Conservation (phyloP, 306 rosid genomes). For the Hippophae rhamnoides region DNA sequence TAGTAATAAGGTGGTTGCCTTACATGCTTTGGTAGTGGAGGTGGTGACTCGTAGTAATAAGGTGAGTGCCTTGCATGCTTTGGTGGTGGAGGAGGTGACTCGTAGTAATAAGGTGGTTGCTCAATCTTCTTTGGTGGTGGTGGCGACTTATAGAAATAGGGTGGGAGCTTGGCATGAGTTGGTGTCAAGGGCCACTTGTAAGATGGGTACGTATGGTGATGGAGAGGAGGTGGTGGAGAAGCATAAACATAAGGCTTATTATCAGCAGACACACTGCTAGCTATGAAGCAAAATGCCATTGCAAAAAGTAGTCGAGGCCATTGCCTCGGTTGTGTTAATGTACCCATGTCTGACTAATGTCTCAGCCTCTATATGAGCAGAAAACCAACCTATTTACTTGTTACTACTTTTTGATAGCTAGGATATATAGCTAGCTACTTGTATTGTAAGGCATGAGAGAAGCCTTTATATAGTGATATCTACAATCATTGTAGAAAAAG, state of each 20-base stretch:
- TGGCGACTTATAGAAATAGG: not conserved
- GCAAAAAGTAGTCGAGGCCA: conserved; percentile 8
- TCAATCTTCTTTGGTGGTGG: not conserved
- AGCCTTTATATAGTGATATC: not conserved
- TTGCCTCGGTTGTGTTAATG: not conserved
- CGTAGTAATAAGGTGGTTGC: not conserved
- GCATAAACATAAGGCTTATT: not conserved
- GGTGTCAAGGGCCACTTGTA: too few relatives aligned
- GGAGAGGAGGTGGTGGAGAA: not conserved
- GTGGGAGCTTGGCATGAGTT: not conserved
- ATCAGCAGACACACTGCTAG: conserved; percentile 6
- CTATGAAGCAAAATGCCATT: conserved; percentile 9
- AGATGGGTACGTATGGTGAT: not conserved
- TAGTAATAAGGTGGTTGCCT: not conserved
- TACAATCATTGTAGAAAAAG: not conserved
- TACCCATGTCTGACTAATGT: conserved; percentile 1
- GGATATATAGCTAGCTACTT: not conserved
- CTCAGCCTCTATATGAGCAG: not conserved
- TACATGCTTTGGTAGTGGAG: not conserved
- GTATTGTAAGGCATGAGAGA: not conserved
- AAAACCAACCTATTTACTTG: not conserved
- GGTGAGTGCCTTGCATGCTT: not conserved
- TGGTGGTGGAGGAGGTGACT: not conserved
- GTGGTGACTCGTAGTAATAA: not conserved
- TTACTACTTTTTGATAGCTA: not conserved